phyloP scores from a whole-genome alignment of 2,329 filamentous ascomycete species.

The Cryphonectria radicalis region DNA sequence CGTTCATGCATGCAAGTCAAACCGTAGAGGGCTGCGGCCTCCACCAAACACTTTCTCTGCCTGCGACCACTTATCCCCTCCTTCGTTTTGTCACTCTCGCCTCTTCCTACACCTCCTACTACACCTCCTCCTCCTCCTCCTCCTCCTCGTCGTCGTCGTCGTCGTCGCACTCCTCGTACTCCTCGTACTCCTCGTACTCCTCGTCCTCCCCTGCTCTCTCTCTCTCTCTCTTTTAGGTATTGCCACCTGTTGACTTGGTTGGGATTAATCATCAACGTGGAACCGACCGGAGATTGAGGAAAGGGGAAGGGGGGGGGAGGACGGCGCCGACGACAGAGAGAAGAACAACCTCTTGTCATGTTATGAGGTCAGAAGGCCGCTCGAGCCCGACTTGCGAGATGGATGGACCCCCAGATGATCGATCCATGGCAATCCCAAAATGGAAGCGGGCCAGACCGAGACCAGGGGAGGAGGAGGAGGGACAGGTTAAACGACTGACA shows the following conservation, averaged over 20 bases:
- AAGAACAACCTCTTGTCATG: background rate
- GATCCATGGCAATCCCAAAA: background rate
- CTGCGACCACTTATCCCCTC: background rate
- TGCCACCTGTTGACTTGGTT: background rate
- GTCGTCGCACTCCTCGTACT: too few species aligned
- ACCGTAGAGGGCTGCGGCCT: background rate
- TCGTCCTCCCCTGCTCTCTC: background rate
- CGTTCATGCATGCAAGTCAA: slow-evolving; percentile 14
- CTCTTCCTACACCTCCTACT: background rate
- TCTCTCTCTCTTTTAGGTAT: too few species aligned
- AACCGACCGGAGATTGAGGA: background rate
- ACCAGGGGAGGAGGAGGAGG: background rate
- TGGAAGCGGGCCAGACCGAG: slow-evolving; percentile 11
- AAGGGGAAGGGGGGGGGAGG: background rate
- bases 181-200: too few species aligned
- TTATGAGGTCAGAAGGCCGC: background rate
- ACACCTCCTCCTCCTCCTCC: background rate
- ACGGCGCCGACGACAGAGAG: background rate
- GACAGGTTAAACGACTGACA: slow-evolving; percentile 1
- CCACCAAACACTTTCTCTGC: background rate
- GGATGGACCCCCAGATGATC: background rate
- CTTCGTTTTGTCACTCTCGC: background rate
- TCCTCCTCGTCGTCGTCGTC: too few species aligned
- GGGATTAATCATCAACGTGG: background rate
- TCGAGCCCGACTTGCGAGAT: background rate